Conservation (phyloP, 1,284 basidiomycete genomes). For the Boletellus deceptivus region DNA sequence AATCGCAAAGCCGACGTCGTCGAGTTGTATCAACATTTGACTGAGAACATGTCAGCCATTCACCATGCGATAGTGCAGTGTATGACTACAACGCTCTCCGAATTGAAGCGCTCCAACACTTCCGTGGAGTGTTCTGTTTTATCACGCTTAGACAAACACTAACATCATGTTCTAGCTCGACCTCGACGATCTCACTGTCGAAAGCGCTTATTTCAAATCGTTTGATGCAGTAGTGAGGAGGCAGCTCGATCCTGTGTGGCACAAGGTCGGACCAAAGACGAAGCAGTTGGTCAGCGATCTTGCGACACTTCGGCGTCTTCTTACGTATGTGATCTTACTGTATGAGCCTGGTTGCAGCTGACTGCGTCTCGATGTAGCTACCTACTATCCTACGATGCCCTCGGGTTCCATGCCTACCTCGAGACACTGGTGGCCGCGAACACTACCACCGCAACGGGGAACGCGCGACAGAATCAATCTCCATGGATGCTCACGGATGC, state of each 20-base stretch:
- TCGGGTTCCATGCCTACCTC: conserved; percentile 90
- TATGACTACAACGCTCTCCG: conserved; percentile 88
- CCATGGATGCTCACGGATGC: conserved; percentile 89
- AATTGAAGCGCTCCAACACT: conserved; percentile 87
- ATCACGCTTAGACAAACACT: background rate
- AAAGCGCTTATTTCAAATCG: conserved; percentile 92
- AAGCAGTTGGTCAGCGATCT: conserved; percentile 92
- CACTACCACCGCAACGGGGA: conserved; percentile 51
- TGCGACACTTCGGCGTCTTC: conserved; percentile 79
- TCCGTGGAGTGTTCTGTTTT: conserved; percentile 39
- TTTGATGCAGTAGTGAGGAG: conserved; percentile 90
- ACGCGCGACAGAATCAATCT: conserved; percentile 65
- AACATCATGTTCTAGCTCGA: conserved; percentile 63
- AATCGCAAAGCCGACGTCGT: conserved; percentile 88
- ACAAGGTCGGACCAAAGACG: conserved; percentile 90
- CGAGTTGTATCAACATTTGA: conserved; percentile 87
- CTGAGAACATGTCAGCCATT: conserved; percentile 85
- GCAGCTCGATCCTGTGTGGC: conserved; percentile 94
- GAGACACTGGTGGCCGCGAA: conserved; percentile 87
- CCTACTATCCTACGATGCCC: conserved; percentile 87
- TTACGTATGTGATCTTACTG: conserved; percentile 54
- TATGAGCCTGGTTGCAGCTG: background rate
- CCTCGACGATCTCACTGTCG: conserved; percentile 89
- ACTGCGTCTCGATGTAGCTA: conserved; percentile 39
- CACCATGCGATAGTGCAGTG: conserved; percentile 94